Evolutionary conservation across 495 filamentous ascomycete species (phyloP).

Genomic region (Hypoxylon fragiforme): DNA sequence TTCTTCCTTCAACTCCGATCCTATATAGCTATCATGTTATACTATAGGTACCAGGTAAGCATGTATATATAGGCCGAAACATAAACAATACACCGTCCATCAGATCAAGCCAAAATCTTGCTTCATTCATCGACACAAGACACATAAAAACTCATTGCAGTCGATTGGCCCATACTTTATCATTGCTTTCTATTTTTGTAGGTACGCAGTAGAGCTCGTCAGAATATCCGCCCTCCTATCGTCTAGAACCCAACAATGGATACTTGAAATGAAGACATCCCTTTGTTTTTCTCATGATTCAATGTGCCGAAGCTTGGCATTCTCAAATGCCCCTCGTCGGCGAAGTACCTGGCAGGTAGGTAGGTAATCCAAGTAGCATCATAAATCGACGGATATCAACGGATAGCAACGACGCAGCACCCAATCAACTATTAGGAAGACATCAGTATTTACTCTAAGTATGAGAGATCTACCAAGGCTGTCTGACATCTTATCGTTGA

Average conservation of each 20-base stretch:
- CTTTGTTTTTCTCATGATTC: conserved; percentile 19
- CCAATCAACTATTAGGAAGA: conserved; percentile 29
- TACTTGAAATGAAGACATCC: conserved; percentile 13
- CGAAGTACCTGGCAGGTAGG: no score
- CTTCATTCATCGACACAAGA: neutral
- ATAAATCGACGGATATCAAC: conserved; percentile 20
- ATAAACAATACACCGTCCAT: no score
- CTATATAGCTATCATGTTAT: no score
- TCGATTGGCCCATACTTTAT: conserved; percentile 3
- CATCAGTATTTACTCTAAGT: no score
- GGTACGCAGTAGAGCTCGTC: conserved; percentile 16
- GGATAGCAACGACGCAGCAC: conserved; percentile 17
- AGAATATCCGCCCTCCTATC: conserved; percentile 15
- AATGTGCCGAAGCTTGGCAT: conserved; percentile 20
- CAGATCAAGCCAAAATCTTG: neutral
- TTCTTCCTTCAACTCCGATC: no score
- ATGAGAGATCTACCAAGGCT: conserved; percentile 20
- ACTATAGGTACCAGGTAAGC: no score
- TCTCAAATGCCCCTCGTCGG: conserved; percentile 14
- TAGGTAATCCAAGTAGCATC: neutral
- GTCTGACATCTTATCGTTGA: conserved; percentile 33
- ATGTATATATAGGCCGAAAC: no score
- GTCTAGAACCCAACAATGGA: conserved; percentile 17
- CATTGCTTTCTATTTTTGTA: conserved; percentile 29
- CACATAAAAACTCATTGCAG: neutral